These are phyloP conservation scores for Heterobasidion annosum DNA, from an alignment of 1,284 basidiomycete species.

Conservation along the genomic window DNA sequence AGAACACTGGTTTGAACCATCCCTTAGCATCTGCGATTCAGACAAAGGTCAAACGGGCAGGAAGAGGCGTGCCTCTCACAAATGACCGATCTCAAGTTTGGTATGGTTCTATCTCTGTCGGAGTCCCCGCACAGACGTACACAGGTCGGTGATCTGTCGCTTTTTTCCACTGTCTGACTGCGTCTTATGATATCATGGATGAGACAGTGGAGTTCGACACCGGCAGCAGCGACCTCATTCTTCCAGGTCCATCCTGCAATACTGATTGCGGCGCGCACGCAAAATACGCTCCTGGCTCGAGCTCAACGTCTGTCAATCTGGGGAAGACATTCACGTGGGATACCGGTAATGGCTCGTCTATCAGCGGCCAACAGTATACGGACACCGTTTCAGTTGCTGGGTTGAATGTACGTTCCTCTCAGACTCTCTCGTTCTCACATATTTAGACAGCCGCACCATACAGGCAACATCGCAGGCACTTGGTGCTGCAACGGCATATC, in stretches of 20 bases:
- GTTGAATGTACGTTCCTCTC: constrained; percentile 17
- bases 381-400: constrained; percentile 34
- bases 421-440: constrained; percentile 14
- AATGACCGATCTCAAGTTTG: constrained; percentile 13
- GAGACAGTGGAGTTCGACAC: constrained; percentile 26
- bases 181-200: too few relatives aligned
- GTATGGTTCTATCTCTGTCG: constrained; percentile 19
- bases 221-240: constrained; percentile 17
- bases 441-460: background rate
- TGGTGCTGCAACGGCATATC: constrained; percentile 19
- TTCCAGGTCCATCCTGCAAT: constrained; percentile 19
- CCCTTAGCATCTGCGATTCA: background rate
- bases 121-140: constrained; percentile 15
- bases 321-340: constrained; percentile 30
- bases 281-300: constrained; percentile 23
- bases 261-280: constrained; percentile 21
- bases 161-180: background rate
- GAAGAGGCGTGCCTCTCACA: constrained; percentile 7
- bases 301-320: constrained; percentile 25
- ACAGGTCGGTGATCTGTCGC: constrained; percentile 9
- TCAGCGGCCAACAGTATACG: constrained; percentile 38
- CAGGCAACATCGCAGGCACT: constrained; percentile 20
- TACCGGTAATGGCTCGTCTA: constrained; percentile 49
- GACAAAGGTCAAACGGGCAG: constrained; percentile 4
- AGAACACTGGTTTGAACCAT: constrained; percentile 7